Conservation (phyloP, 2,329 filamentous ascomycete genomes). For the Saccharata proteae region DNA sequence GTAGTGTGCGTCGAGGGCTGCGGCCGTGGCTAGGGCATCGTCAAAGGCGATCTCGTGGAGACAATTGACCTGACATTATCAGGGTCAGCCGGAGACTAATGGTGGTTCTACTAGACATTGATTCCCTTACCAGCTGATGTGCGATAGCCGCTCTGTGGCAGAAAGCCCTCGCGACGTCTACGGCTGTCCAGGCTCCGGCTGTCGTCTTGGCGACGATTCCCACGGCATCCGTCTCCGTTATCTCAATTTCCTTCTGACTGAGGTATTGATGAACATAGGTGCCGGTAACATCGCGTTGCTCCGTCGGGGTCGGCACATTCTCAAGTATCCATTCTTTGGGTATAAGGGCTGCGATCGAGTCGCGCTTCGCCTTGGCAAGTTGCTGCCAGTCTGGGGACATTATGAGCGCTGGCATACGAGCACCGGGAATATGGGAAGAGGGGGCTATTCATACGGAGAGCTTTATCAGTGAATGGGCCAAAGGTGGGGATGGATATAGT, state of each 20-base stretch:
- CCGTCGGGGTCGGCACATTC: slow-evolving; percentile 1
- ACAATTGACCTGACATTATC: slow-evolving; percentile 17
- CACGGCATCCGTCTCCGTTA: slow-evolving; percentile 48
- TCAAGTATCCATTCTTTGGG: slow-evolving; percentile 4
- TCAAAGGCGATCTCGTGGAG: slow-evolving; percentile 40
- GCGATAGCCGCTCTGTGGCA: slow-evolving; percentile 43
- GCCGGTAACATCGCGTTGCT: slow-evolving; percentile 33
- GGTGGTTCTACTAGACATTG: neutral
- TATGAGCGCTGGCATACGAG: no score
- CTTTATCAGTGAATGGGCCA: no score
- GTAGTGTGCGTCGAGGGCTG: slow-evolving; percentile 29
- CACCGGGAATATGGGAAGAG: no score
- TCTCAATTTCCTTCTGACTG: slow-evolving; percentile 41
- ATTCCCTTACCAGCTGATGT: slow-evolving; percentile 32
- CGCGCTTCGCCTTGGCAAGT: slow-evolving; percentile 5
- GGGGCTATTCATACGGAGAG: no score
- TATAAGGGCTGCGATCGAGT: slow-evolving; percentile 4
- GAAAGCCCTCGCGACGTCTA: slow-evolving; percentile 44
- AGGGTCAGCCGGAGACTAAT: neutral
- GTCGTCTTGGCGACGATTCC: slow-evolving; percentile 44
- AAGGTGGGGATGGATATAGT: no score
- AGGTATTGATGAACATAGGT: slow-evolving; percentile 46
- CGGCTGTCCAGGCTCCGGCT: slow-evolving; percentile 43
- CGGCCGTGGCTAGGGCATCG: slow-evolving; percentile 30
- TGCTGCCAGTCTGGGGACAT: slow-evolving; percentile 7